Conservation (phyloP, 2,329 filamentous ascomycete genomes). For the Trichoderma atrobrunneum region DNA sequence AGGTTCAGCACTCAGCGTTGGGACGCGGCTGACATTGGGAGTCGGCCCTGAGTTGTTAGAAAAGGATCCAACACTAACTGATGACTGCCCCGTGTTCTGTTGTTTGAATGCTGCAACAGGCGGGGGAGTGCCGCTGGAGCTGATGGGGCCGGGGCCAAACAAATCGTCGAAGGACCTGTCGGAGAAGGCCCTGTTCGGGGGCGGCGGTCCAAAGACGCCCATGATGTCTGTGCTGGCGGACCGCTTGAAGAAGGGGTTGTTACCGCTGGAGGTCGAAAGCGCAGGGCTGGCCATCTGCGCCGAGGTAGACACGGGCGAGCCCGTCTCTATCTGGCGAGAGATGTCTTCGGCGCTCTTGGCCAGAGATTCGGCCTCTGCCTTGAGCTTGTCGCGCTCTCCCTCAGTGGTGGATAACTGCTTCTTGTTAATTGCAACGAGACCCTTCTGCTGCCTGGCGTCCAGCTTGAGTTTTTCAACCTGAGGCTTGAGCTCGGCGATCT, state of each 20-base stretch:
- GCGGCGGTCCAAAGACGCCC: constrained; percentile 50
- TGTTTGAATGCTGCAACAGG: constrained; percentile 42
- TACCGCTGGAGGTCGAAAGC: constrained; percentile 67
- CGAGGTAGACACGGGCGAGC: constrained; percentile 47
- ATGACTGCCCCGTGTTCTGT: constrained; percentile 57
- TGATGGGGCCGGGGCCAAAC: constrained; percentile 66
- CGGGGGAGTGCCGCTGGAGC: constrained; percentile 43
- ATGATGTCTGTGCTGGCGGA: constrained; percentile 61
- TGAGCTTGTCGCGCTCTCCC: constrained; percentile 82
- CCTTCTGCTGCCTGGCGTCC: constrained; percentile 92
- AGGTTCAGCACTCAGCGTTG: constrained; percentile 55
- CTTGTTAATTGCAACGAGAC: constrained; percentile 95
- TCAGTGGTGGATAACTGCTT: constrained; percentile 93
- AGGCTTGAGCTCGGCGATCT: constrained; percentile 80
- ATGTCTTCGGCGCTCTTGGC: constrained; percentile 61
- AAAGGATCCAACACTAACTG: constrained; percentile 50
- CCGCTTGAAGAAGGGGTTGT: constrained; percentile 91
- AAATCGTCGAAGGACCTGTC: constrained; percentile 81
- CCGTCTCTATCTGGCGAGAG: constrained; percentile 50
- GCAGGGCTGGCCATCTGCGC: constrained; percentile 66
- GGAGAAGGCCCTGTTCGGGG: constrained; percentile 45
- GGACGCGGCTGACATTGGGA: constrained; percentile 61
- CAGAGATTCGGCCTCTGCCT: constrained; percentile 70
- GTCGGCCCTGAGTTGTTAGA: constrained; percentile 53
- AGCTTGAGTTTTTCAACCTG: constrained; percentile 90